These are phyloP conservation scores for Rhynchosporium agropyri DNA, from an alignment of 2,329 filamentous ascomycete genomes.

Conservation along the genomic window DNA sequence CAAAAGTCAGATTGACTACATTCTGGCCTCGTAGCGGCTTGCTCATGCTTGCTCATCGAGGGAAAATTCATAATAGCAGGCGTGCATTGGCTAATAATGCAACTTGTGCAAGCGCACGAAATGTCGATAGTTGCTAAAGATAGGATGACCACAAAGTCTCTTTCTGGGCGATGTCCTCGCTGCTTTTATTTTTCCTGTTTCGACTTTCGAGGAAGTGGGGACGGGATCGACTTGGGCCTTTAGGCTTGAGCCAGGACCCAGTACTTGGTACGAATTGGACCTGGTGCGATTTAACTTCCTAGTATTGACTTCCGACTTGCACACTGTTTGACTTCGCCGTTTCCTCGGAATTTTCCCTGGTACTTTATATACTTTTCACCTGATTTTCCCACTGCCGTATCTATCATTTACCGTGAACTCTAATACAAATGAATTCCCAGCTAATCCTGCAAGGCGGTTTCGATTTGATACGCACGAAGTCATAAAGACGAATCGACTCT, in stretches of 20 bases:
- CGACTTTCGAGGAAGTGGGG: conserved; percentile 1
- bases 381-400: no score
- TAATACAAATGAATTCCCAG: no score
- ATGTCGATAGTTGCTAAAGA: conserved; percentile 18
- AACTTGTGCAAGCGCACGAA: conserved; percentile 20
- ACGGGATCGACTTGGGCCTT: conserved; percentile 7
- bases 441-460: no score
- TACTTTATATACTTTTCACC: no score
- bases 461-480: no score
- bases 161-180: conserved; percentile 11
- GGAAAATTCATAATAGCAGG: conserved; percentile 27
- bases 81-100: conserved; percentile 23
- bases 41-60: not conserved
- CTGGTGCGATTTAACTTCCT: conserved; percentile 3
- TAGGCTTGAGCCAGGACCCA: not conserved
- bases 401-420: no score
- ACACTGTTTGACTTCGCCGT: conserved; percentile 4
- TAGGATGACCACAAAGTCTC: conserved; percentile 15
- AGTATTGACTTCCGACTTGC: conserved; percentile 2
- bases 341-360: not conserved
- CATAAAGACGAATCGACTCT: conserved; percentile 3
- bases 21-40: conserved; percentile 17
- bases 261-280: not conserved
- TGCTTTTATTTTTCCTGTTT: conserved; percentile 17
- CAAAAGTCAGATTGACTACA: conserved; percentile 19